phyloP scores from a whole-genome alignment of 2,329 filamentous ascomycete species.

The Pleurostoma richardsiae region DNA sequence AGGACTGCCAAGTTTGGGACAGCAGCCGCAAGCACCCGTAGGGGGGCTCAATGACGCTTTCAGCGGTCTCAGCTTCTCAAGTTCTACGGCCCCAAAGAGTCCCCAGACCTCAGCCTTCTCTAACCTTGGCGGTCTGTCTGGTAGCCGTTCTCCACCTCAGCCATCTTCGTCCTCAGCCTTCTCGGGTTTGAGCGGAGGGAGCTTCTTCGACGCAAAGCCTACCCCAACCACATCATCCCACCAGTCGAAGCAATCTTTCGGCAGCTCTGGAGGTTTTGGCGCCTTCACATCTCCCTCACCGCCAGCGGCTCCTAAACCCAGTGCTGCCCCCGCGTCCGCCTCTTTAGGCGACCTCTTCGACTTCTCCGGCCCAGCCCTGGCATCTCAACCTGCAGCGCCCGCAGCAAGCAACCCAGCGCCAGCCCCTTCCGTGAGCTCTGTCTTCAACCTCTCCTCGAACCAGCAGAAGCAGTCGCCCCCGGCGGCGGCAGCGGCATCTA shows the following conservation, averaged over 20 bases:
- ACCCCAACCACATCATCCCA: conserved; percentile 42
- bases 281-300: conserved; percentile 46
- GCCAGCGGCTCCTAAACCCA: conserved; percentile 16
- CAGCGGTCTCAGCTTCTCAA: conserved; percentile 42
- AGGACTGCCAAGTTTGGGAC: conserved; percentile 16
- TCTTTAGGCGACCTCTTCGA: conserved; percentile 79
- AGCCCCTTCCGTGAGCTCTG: conserved; percentile 49
- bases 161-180: conserved; percentile 38
- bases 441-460: conserved; percentile 73
- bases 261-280: conserved; percentile 63
- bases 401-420: conserved; percentile 33
- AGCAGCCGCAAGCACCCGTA: conserved; percentile 41
- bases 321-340: conserved; percentile 41
- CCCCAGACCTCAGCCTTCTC: conserved; percentile 11
- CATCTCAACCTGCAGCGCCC: conserved; percentile 6
- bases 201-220: conserved; percentile 78
- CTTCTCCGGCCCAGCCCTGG: conserved; percentile 49
- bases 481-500: conserved; percentile 28
- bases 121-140: conserved; percentile 16
- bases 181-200: conserved; percentile 60
- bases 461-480: conserved; percentile 36
- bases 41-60: conserved; percentile 79
- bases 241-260: conserved; percentile 47
- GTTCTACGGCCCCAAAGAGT: conserved; percentile 37
- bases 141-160: conserved; percentile 24